Evolutionary conservation across 768 basidiomycete genomes (phyloP).

Genomic region (Pisolithus marmoratus): DNA sequence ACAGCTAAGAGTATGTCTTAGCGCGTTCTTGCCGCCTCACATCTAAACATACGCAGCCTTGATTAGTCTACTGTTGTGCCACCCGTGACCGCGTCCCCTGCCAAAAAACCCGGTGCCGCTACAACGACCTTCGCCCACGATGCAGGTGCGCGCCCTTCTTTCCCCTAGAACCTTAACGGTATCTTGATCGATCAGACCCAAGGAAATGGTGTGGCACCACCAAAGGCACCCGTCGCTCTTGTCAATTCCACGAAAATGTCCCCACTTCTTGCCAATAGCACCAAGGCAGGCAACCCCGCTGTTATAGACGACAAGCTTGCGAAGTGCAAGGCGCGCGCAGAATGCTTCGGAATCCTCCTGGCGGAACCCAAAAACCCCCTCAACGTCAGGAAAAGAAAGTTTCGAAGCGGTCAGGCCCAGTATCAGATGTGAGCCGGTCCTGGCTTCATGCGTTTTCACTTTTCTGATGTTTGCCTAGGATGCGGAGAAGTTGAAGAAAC

Average conservation of each 20-base stretch:
- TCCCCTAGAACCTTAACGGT: neutral
- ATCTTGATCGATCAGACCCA: neutral
- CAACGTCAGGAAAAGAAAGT: conserved; percentile 15
- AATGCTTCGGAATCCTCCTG: conserved; percentile 67
- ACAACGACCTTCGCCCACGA: conserved; percentile 4
- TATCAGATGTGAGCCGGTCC: neutral
- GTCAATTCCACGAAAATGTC: neutral
- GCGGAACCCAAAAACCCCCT: conserved; percentile 37
- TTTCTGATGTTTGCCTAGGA: conserved; percentile 31
- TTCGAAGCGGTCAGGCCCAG: conserved; percentile 1
- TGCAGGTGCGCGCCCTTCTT: neutral
- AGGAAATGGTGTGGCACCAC: neutral
- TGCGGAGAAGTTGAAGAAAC: conserved; percentile 42
- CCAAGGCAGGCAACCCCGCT: conserved; percentile 1
- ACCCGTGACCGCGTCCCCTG: conserved; percentile 6
- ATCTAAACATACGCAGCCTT: conserved; percentile 25
- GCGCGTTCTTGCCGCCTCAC: neutral
- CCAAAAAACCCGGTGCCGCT: neutral
- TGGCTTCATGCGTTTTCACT: neutral
- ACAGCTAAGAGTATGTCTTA: conserved; percentile 24
- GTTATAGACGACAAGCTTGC: conserved; percentile 44
- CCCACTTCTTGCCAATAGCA: neutral
- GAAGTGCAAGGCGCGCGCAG: conserved; percentile 56
- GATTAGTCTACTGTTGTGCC: conserved; percentile 35
- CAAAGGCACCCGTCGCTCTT: conserved; percentile 1